Percentiles rank a stretch among this genome's conserved stretches.
Evolutionary conservation across 768 basidiomycete genomes (phyloP).

Genomic region (Lentinula sp.): DNA sequence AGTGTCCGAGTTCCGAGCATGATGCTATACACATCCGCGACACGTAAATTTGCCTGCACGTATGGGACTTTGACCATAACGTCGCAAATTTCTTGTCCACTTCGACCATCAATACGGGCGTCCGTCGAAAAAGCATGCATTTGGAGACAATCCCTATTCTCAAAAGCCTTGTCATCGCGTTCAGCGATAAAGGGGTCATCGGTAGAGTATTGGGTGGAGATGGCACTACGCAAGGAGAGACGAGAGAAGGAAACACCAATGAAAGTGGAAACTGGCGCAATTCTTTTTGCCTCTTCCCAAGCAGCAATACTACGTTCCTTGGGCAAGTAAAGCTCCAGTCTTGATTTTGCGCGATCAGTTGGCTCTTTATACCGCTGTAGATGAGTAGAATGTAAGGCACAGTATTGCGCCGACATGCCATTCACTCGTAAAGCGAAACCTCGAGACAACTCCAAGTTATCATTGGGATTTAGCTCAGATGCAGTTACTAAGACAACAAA

Average conservation of each 20-base stretch:
- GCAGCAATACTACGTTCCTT: constrained; percentile 44
- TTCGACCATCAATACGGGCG: constrained; percentile 11
- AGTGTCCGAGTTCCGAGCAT: constrained; percentile 58
- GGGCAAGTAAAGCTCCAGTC: constrained; percentile 51
- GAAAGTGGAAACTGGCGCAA: constrained; percentile 24
- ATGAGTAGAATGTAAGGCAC: constrained; percentile 37
- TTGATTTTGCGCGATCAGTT: constrained; percentile 31
- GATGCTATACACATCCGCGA: constrained; percentile 64
- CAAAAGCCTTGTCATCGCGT: constrained; percentile 39
- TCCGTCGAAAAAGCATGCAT: constrained; percentile 14
- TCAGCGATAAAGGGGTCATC: constrained; percentile 60
- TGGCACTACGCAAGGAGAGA: constrained; percentile 50
- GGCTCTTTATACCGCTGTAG: constrained; percentile 28
- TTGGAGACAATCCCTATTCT: constrained; percentile 37
- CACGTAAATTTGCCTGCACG: constrained; percentile 45
- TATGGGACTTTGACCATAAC: constrained; percentile 46
- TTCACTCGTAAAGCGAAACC: constrained; percentile 57
- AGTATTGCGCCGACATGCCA: constrained; percentile 49
- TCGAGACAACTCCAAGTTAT: constrained; percentile 57
- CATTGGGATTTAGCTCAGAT: constrained; percentile 74
- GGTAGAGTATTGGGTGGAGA: constrained; percentile 60
- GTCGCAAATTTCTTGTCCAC: constrained; percentile 35
- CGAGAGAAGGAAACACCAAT: constrained; percentile 40
- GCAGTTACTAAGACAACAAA: constrained; percentile 67
- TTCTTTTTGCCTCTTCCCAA: constrained; percentile 31